Evolutionary conservation across 2,329 filamentous ascomycete genomes (phyloP).

Genomic region (Ophiostoma pallidulum): DNA sequence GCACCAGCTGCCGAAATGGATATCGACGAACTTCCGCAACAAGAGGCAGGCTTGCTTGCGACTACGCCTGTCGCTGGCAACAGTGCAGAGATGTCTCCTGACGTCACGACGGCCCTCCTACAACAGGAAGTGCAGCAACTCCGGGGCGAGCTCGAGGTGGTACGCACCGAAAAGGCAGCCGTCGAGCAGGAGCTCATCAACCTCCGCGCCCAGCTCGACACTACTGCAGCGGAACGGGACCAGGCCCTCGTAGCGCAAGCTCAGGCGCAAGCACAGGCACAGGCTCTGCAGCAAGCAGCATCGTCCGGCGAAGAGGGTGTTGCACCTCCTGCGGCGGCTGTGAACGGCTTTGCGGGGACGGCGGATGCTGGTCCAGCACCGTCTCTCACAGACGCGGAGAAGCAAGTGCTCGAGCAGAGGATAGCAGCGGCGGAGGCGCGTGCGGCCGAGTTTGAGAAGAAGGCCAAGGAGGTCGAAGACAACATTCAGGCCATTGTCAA

Average conservation of each 20-base stretch:
- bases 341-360: slow-evolving; percentile 19
- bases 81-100: slow-evolving; percentile 25
- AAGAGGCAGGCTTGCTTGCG: too few species aligned
- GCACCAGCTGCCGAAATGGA: slow-evolving; percentile 8
- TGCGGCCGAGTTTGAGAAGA: slow-evolving; percentile 55
- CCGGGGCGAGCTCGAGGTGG: slow-evolving; percentile 54
- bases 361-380: slow-evolving; percentile 14
- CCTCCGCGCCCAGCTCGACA: slow-evolving; percentile 50
- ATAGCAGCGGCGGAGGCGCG: slow-evolving; percentile 51
- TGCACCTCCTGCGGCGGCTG: too few species aligned
- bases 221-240: slow-evolving; percentile 55
- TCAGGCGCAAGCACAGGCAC: slow-evolving; percentile 18
- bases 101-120: slow-evolving; percentile 39
- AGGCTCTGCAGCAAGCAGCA: not conserved
- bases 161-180: slow-evolving; percentile 57
- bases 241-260: slow-evolving; percentile 40
- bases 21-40: too few species aligned
- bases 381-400: slow-evolving; percentile 46
- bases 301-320: slow-evolving; percentile 19
- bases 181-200: slow-evolving; percentile 54
- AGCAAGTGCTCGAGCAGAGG: slow-evolving; percentile 52
- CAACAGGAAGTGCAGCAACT: slow-evolving; percentile 40
- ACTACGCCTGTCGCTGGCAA: too few species aligned
- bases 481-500: slow-evolving; percentile 52
- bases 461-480: slow-evolving; percentile 55